Evolutionary conservation across 2,329 filamentous ascomycete species (phyloP), one percentile per base, ranked within the genome.

Genomic region (Didymella pomorum): DNA sequence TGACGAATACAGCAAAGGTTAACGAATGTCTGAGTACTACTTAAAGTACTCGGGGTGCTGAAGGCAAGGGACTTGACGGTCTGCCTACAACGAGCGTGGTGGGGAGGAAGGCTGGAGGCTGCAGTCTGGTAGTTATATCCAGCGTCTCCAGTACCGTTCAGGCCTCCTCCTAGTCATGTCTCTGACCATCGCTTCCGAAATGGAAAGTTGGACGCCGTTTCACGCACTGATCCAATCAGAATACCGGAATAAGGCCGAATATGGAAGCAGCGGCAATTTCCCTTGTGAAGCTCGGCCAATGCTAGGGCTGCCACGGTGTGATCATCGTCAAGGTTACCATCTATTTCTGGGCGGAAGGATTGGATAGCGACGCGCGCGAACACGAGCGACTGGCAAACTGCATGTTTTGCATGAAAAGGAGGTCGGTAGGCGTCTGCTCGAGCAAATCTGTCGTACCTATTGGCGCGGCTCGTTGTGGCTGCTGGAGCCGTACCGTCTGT

Each of bases 241-340:
- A n/a, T 9, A 1, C 23, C 29, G 41, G 29, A 52, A 44, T 56
- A 53, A 60, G 51, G 49, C 63, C 54, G 57, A 60, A 65, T 56
- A 45, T 63, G 62, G 63, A 57, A 63, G 56, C 58, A 58, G 70
- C 70, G 65, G 58, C 63, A 73, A 71, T 71, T 68, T 69, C 60
- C 55, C 41, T 10, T 55, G 56, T 61, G 57, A 58, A 42, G 53
- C 60, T 54, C 50, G 46, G 70, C 67, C 67, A 69, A 69, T 68
- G 61, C 62, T 52, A 66, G 56, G 53, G 49, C 52, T 42, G 55
- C 44, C 53, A 46, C 42, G 61, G 59, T 52, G 50, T 42, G 70
- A 72, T 72, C 66, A 53, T 58, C 65, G 61, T 65, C 59, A 59
- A 29, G 66, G 58, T 50, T 56, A 42, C 41, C 39, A 51, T 65